A percentile compares a stretch with the other conserved stretches of the same genome.
Evolutionary conservation across 306 rosid species (phyloP).

Genomic region (Styphnolobium japonicum): DNA sequence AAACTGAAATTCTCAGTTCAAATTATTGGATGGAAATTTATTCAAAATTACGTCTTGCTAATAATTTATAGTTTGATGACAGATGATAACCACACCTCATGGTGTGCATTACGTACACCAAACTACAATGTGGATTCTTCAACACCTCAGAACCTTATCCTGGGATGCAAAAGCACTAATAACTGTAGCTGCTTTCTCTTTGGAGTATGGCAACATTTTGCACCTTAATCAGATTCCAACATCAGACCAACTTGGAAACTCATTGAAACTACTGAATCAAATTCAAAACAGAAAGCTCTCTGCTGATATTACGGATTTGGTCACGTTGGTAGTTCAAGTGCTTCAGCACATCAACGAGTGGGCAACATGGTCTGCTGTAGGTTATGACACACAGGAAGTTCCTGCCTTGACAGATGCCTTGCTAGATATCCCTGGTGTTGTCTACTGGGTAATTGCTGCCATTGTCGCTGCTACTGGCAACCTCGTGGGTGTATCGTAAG

Average conservation of each 20-base stretch:
- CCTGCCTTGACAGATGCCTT: constrained; percentile 31
- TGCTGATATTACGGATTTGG: background rate
- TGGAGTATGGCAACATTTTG: constrained; percentile 34
- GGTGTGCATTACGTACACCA: constrained; percentile 24
- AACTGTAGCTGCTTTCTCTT: constrained; percentile 21
- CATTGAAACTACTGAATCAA: constrained; percentile 23
- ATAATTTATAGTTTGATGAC: background rate
- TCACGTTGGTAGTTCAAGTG: constrained; percentile 19
- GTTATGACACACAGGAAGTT: constrained; percentile 25
- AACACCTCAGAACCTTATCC: constrained; percentile 29
- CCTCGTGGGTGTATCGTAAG: constrained; percentile 27
- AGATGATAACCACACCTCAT: constrained; percentile 32
- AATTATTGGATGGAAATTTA: background rate
- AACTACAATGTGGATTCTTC: constrained; percentile 35
- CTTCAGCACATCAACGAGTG: constrained; percentile 36
- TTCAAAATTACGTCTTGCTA: background rate
- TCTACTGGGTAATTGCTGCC: constrained; percentile 29
- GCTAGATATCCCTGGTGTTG: constrained; percentile 31
- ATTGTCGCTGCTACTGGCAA: constrained; percentile 13
- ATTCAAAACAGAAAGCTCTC: background rate
- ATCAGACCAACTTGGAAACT: constrained; percentile 5
- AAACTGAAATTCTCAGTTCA: too few species aligned
- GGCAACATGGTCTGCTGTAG: constrained; percentile 24
- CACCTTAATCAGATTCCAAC: constrained; percentile 1
- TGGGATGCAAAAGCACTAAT: constrained; percentile 71